A percentile compares a stretch with the other conserved stretches of the same genome.
phyloP scores from a whole-genome alignment of 75 land plant genomes.

The Adiantum capillusveneris region DNA sequence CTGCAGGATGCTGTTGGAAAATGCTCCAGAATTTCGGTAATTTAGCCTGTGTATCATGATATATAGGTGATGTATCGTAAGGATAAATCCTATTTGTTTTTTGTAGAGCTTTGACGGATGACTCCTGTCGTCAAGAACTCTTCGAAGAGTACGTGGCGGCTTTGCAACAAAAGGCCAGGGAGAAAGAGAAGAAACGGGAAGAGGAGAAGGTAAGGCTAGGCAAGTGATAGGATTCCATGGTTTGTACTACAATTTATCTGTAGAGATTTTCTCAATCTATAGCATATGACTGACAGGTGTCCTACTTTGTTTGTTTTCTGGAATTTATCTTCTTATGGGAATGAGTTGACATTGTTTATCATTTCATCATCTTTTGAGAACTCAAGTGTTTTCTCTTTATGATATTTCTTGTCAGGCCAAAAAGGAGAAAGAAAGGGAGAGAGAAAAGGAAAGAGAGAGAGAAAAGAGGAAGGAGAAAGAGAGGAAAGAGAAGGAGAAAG shows the following conservation, averaged over 20 bases:
- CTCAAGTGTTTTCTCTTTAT: no score
- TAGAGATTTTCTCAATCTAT: no score
- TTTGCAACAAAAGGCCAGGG: constrained; percentile 73
- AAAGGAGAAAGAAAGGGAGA: constrained; percentile 19
- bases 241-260: no score
- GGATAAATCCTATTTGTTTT: neutral
- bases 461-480: constrained; percentile 6
- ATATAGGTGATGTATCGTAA: no score
- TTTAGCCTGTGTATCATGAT: neutral
- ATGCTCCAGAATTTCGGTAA: constrained; percentile 53
- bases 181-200: constrained; percentile 81
- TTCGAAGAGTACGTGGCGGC: constrained; percentile 66
- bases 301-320: no score
- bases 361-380: no score
- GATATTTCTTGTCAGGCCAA: constrained; percentile 19
- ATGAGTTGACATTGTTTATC: no score
- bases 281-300: no score
- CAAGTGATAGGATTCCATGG: no score
- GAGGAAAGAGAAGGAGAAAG: constrained; percentile 11
- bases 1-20: constrained; percentile 54
- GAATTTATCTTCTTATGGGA: no score
- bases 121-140: constrained; percentile 43
- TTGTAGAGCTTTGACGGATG: constrained; percentile 65
- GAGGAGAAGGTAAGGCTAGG: constrained; percentile 67
- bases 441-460: constrained; percentile 9